phyloP scores from a whole-genome alignment of 139 green algal species.

The Edaphochlamys debaryana region DNA sequence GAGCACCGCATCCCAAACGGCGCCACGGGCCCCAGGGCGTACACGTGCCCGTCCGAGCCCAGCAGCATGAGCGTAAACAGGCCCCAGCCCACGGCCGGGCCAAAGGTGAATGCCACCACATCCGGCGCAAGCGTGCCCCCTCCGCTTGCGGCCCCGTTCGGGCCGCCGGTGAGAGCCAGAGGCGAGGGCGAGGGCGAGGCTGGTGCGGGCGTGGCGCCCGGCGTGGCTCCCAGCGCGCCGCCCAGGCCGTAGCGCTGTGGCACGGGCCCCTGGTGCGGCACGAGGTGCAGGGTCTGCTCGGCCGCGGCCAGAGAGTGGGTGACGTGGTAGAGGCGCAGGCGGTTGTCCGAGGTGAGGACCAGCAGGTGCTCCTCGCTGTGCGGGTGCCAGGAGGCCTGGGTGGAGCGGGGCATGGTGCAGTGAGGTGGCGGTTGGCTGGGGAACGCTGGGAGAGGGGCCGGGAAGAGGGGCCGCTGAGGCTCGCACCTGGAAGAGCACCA shows the following conservation, averaged over 20 bases:
- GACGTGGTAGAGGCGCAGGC: conserved; percentile 48
- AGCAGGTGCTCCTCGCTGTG: conserved; percentile 54
- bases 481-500: conserved; percentile 33
- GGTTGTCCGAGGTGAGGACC: conserved; percentile 51
- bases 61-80: conserved; percentile 58
- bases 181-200: neutral
- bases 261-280: neutral
- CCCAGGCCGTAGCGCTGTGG: conserved; percentile 26
- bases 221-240: too few species aligned
- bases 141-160: conserved; percentile 3
- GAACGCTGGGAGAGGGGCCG: too few species aligned
- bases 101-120: conserved; percentile 64
- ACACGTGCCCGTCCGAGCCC: conserved; percentile 58
- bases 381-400: conserved; percentile 51
- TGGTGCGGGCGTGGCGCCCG: too few species aligned
- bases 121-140: too few species aligned
- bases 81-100: conserved; percentile 57
- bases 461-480: neutral
- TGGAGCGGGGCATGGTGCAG: neutral
- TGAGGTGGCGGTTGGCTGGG: neutral
- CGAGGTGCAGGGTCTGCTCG: conserved; percentile 53
- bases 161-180: neutral
- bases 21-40: conserved; percentile 64
- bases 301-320: conserved; percentile 33
- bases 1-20: conserved; percentile 57